A percentile compares a stretch with the other conserved stretches of the same genome.
Conservation (phyloP, 1,284 basidiomycete species). For the Abortiporus biennis region DNA sequence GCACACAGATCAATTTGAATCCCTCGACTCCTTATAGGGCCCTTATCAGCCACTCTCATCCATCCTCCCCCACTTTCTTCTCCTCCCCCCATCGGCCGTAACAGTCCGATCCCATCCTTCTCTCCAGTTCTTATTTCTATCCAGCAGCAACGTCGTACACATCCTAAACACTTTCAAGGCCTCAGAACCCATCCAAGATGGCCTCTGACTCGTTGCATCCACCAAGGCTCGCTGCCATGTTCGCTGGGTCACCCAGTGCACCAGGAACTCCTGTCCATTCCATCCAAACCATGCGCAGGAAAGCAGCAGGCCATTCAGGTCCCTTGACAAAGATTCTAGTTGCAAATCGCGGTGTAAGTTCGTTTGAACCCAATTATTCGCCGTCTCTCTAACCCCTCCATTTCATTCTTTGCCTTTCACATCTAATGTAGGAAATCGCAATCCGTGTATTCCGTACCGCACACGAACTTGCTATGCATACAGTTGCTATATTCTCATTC, state of each 20-base stretch:
- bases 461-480: slow-evolving; percentile 98
- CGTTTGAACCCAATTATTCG: slow-evolving; percentile 1
- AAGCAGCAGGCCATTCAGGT: slow-evolving; percentile 86
- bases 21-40: no score
- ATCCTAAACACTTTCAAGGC: not conserved
- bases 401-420: not conserved
- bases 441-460: slow-evolving; percentile 98
- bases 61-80: not conserved
- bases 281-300: slow-evolving; percentile 88
- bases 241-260: slow-evolving; percentile 64
- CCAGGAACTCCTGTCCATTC: slow-evolving; percentile 81
- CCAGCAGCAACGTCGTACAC: not conserved
- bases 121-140: not conserved
- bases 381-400: slow-evolving; percentile 3
- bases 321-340: slow-evolving; percentile 92
- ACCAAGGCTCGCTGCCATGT: slow-evolving; percentile 64
- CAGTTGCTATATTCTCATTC: slow-evolving; percentile 96
- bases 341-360: slow-evolving; percentile 87
- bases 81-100: slow-evolving; percentile 1
- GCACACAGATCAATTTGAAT: no score
- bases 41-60: no score
- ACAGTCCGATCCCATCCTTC: not conserved
- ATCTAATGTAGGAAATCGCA: slow-evolving; percentile 82
- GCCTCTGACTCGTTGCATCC: slow-evolving; percentile 65
- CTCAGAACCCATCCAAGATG: not conserved